These are phyloP conservation scores for Leccinum griseonigrum DNA, from an alignment of 1,284 basidiomycete genomes.

Conservation along the genomic window DNA sequence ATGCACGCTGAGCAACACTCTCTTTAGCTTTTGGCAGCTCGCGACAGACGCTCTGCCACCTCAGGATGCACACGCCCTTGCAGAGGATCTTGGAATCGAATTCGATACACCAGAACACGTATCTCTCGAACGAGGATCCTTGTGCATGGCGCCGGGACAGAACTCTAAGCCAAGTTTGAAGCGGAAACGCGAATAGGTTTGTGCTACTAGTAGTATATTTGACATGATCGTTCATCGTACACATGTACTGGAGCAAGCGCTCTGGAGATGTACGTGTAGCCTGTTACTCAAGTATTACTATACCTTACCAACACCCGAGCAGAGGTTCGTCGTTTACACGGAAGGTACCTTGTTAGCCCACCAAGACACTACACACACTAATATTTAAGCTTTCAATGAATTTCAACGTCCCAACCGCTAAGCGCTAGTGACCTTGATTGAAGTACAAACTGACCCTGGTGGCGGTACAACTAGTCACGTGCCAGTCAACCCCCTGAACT, in stretches of 20 bases:
- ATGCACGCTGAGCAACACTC: slow-evolving; percentile 3
- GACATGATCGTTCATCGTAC: neutral
- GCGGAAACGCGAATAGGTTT: slow-evolving; percentile 28
- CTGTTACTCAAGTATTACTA: neutral
- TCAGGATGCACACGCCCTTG: slow-evolving; percentile 57
- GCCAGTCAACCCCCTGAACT: slow-evolving; percentile 12
- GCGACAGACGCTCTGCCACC: slow-evolving; percentile 65
- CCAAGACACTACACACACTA: neutral
- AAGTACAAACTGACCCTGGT: neutral
- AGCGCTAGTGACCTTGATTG: too few species aligned
- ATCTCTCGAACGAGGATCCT: slow-evolving; percentile 36
- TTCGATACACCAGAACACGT: slow-evolving; percentile 65
- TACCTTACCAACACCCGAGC: neutral
- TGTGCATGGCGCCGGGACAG: slow-evolving; percentile 15
- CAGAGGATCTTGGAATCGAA: slow-evolving; percentile 76
- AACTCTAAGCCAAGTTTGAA: slow-evolving; percentile 25
- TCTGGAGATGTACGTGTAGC: neutral
- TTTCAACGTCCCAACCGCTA: neutral
- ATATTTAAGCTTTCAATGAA: neutral
- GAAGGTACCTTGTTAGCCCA: too few species aligned
- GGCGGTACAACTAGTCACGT: neutral
- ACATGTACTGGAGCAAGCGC: neutral
- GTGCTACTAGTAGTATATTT: neutral
- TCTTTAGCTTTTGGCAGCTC: slow-evolving; percentile 65
- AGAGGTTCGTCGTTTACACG: neutral